phyloP scores from a whole-genome alignment of 805 yeast species.

The Starmerella etchellsii region DNA sequence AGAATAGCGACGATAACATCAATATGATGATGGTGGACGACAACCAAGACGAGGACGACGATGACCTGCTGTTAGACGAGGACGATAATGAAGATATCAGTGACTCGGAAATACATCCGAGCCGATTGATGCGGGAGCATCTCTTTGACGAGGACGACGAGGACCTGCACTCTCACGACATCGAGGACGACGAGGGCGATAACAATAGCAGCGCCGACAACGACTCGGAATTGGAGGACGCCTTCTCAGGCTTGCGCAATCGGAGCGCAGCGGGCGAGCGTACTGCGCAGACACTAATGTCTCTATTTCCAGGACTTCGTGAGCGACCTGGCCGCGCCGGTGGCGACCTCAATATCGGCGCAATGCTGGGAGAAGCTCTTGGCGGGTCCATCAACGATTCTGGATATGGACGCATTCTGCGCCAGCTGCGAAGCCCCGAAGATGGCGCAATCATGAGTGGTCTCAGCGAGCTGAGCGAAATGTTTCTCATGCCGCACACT shows the following conservation, averaged over 20 bases:
- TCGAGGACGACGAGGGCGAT: conserved; percentile 11
- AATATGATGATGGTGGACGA: conserved; percentile 1
- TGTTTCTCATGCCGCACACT: conserved; percentile 24
- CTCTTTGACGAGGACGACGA: conserved; percentile 19
- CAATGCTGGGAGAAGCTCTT: conserved; percentile 1
- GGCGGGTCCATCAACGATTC: conserved; percentile 1
- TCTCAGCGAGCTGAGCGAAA: conserved; percentile 26
- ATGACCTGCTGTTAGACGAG: background rate
- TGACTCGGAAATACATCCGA: conserved; percentile 2
- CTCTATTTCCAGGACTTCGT: background rate
- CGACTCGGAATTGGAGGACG: background rate
- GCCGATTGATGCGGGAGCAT: too few relatives aligned
- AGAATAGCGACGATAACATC: background rate
- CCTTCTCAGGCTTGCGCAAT: background rate
- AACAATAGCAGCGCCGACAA: background rate
- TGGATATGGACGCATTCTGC: conserved; percentile 13
- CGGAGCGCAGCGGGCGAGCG: background rate
- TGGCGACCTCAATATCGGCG: background rate
- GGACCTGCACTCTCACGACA: conserved; percentile 4
- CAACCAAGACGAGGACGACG: background rate
- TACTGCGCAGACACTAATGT: background rate
- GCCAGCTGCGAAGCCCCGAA: conserved; percentile 5
- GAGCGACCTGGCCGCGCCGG: background rate
- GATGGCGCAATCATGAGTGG: conserved; percentile 21
- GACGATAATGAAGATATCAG: background rate